phyloP scores from a whole-genome alignment of 495 filamentous ascomycete genomes.

The Penicillium egyptiacum region DNA sequence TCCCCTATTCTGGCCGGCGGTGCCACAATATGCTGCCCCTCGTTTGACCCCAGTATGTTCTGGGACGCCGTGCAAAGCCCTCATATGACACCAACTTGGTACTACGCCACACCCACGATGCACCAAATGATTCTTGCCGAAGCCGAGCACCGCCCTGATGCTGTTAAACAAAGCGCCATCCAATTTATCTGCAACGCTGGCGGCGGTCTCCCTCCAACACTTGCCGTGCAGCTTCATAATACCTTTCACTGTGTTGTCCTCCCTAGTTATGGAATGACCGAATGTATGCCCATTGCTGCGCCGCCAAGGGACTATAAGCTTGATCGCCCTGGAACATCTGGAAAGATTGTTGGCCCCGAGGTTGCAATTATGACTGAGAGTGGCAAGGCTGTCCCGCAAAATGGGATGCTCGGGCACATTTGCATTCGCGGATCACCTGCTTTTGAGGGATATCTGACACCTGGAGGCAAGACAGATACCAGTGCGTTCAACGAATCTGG shows the following conservation, averaged over 20 bases:
- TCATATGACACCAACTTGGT: constrained; percentile 41
- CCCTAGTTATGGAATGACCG: constrained; percentile 52
- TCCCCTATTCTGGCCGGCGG: constrained; percentile 43
- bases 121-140: constrained; percentile 43
- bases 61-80: constrained; percentile 46
- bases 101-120: constrained; percentile 52
- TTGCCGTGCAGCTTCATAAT: constrained; percentile 37
- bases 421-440: constrained; percentile 45
- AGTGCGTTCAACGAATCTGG: constrained; percentile 40
- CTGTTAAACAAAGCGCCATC: constrained; percentile 38
- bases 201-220: constrained; percentile 41
- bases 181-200: constrained; percentile 48
- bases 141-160: constrained; percentile 27
- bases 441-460: constrained; percentile 43
- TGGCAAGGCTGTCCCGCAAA: constrained; percentile 12
- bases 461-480: constrained; percentile 31
- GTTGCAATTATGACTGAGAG: constrained; percentile 35
- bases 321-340: constrained; percentile 44
- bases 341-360: constrained; percentile 42
- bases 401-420: constrained; percentile 37
- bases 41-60: constrained; percentile 49
- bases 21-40: constrained; percentile 43
- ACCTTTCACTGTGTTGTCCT: constrained; percentile 42
- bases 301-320: constrained; percentile 41
- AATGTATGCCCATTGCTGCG: constrained; percentile 48